phyloP scores from a whole-genome alignment of 495 filamentous ascomycete species.

The Hyaloscypha bicolor region DNA sequence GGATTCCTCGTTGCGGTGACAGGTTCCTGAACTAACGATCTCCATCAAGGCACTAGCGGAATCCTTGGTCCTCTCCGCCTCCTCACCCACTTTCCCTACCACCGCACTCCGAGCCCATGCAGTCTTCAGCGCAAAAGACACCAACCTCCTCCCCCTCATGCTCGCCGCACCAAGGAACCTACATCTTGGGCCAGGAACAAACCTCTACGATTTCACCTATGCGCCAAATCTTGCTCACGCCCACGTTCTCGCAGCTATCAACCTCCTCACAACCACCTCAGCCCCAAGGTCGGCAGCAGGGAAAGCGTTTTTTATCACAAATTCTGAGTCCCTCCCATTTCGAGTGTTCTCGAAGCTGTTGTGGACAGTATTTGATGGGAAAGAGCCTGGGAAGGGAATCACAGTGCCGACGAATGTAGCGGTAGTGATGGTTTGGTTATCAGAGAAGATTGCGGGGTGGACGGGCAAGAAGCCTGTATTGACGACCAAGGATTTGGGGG shows the following conservation, averaged over 20 bases:
- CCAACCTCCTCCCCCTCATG: slow-evolving; percentile 51
- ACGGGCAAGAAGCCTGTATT: not conserved
- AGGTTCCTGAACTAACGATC: slow-evolving; percentile 57
- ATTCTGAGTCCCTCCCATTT: not conserved
- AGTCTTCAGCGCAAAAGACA: slow-evolving; percentile 65
- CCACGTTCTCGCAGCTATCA: slow-evolving; percentile 62
- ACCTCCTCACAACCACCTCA: slow-evolving; percentile 46
- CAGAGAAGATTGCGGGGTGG: not conserved
- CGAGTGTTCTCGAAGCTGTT: not conserved
- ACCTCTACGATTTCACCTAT: slow-evolving; percentile 65
- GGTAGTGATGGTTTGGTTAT: not conserved
- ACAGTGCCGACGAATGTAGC: not conserved
- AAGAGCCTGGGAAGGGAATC: not conserved
- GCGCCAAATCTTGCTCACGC: slow-evolving; percentile 63
- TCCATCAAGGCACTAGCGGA: slow-evolving; percentile 5
- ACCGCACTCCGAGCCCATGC: slow-evolving; percentile 66
- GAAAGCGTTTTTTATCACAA: slow-evolving; percentile 8
- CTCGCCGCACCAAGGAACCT: slow-evolving; percentile 13
- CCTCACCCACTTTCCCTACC: slow-evolving; percentile 49
- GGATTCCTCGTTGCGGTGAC: not conserved
- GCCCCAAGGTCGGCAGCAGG: not conserved
- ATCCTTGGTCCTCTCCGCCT: slow-evolving; percentile 2
- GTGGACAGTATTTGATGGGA: not conserved
- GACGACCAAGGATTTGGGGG: slow-evolving; percentile 1
- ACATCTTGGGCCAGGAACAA: slow-evolving; percentile 52